Evolutionary conservation across 2,329 filamentous ascomycete species (phyloP), one percentile per base, ranked within the genome.

Genomic region (Leptodontidium sp.): DNA sequence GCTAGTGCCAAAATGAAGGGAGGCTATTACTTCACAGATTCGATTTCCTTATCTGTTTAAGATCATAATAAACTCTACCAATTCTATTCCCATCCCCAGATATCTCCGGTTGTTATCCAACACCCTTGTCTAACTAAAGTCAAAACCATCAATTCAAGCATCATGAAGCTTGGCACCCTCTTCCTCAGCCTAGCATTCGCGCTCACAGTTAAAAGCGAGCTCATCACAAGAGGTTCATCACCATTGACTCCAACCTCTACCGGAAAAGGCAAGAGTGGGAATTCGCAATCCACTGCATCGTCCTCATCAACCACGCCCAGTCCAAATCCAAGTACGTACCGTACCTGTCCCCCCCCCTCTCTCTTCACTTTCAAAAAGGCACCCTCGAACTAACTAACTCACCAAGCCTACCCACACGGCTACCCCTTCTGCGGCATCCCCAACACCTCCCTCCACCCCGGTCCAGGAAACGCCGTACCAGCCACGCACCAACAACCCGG

Each of bases 391-490:
- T 47, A 50, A 35, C 66, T 49, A 38, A 58, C 58, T 35, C 35
- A 21, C 17, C 17, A 1, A 66, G 67, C 50, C 38, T 71, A 71
- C 59, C 49, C 52, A 14, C 40, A 24, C 26, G 71, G 70, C 32
- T 67, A 62, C 49, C 70, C 70, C 15, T 50, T 73, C 64, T 72
- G 72, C 64, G 38, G 21, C n/a, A 47, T 71, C 43, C 38, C 65
- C 12, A 68, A 71, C 50, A 69, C 47, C 62, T 69, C 67, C 2
- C 50, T 61, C 5, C 6, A 14, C 11, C 32, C 32, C 15, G 43
- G 70, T 6, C 70, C 69, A 9, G 67, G 70, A 15, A 69, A 66
- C 58, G 67, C 72, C 62, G 66, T 45, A 6, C 61, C 72, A 55
- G 66, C 58, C 24, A 64, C 67, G 21, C 52, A 72, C n/a, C 55